phyloP scores from a whole-genome alignment of 1,284 basidiomycete genomes.

The Phellopilus nigrolimitatus region DNA sequence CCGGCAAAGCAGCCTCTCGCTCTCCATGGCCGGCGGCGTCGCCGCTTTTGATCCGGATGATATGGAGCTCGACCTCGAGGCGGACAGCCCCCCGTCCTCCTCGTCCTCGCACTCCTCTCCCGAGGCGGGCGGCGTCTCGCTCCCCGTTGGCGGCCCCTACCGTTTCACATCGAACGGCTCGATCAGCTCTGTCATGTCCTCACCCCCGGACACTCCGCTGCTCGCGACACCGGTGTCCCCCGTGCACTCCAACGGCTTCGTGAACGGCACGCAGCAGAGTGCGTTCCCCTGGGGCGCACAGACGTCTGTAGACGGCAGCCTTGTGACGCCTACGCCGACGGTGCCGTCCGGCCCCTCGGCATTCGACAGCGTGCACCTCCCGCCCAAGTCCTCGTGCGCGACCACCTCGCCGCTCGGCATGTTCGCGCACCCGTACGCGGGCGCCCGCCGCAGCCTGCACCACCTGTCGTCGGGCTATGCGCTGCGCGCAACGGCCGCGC shows the following conservation, averaged over 20 bases:
- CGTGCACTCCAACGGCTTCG: neutral
- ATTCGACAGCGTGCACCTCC: conserved; percentile 14
- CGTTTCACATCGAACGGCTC: neutral
- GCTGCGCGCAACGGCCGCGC: neutral
- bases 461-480: neutral
- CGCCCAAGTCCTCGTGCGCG: conserved; percentile 1
- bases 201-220: conserved; percentile 19
- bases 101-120: neutral
- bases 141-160: neutral
- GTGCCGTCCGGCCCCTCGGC: conserved; percentile 10
- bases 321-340: neutral
- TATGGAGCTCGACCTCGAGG: conserved; percentile 17
- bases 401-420: too few species aligned
- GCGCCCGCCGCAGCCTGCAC: neutral
- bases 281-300: conserved; percentile 3
- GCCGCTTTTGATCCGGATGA: conserved; percentile 16
- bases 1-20: neutral
- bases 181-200: conserved; percentile 7
- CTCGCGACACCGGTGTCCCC: conserved; percentile 15
- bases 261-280: neutral
- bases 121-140: neutral
- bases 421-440: conserved; percentile 4
- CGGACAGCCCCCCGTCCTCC: neutral
- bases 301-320: neutral
- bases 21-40: conserved; percentile 2